Percentiles rank a stretch among this genome's conserved stretches.
Conservation (phyloP, 305 asterid genomes). For the Andrographis paniculata region DNA sequence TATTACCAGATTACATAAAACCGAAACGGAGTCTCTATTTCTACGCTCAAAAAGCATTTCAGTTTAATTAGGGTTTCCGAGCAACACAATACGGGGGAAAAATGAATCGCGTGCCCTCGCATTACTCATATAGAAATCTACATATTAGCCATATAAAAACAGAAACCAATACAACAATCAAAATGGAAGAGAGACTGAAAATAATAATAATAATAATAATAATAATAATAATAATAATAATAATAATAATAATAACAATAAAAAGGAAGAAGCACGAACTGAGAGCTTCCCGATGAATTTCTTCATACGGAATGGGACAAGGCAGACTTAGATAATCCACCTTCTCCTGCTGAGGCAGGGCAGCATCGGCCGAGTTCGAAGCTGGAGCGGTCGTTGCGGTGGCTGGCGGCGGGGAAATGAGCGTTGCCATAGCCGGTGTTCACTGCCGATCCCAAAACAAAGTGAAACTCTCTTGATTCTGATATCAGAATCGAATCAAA, state of each 20-base stretch:
- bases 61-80: too few species aligned
- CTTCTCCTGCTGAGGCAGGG: conserved; percentile 35
- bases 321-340: conserved; percentile 72
- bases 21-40: too few species aligned
- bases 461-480: too few species aligned
- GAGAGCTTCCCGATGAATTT: conserved; percentile 92
- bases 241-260: neutral
- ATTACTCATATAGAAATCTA: too few species aligned
- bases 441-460: neutral
- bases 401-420: conserved; percentile 22
- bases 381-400: conserved; percentile 21
- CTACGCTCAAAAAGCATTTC: too few species aligned
- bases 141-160: too few species aligned
- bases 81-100: too few species aligned
- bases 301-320: conserved; percentile 91
- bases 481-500: too few species aligned
- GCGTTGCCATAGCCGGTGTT: conserved; percentile 24
- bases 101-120: too few species aligned
- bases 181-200: neutral
- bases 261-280: conserved; percentile 36
- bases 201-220: too few species aligned
- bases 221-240: too few species aligned
- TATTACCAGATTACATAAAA: too few species aligned
- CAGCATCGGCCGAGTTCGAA: conserved; percentile 32
- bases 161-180: neutral